Percentiles rank a stretch among this genome's conserved stretches.
These are phyloP conservation scores for Neurospora tetraspora DNA, from an alignment of 495 filamentous ascomycete species.

Conservation along the genomic window DNA sequence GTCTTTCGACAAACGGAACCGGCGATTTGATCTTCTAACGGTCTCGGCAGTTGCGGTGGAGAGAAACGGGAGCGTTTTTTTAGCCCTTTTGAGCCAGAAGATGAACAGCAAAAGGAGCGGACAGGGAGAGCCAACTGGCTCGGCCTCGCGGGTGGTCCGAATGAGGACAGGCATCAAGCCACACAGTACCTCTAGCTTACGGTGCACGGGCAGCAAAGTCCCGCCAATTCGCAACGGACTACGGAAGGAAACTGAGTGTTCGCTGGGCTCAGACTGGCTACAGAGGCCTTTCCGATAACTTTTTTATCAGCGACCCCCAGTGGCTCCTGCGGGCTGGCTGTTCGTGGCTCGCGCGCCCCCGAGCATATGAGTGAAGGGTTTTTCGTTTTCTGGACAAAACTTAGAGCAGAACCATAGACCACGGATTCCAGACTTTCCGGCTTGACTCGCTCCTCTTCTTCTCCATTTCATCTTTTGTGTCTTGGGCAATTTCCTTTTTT, in stretches of 20 bases:
- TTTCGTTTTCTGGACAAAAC: neutral
- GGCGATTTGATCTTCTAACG: neutral
- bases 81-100: neutral
- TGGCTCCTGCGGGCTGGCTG: neutral
- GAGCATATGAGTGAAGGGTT: neutral
- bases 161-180: neutral
- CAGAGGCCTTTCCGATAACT: neutral
- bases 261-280: neutral
- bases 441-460: conserved; percentile 4
- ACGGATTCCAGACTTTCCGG: neutral
- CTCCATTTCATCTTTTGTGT: neutral
- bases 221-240: neutral
- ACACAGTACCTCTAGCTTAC: neutral
- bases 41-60: neutral
- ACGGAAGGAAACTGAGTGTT: neutral
- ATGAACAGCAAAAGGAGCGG: neutral
- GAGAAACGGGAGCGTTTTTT: neutral
- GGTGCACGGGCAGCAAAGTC: neutral
- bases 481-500: neutral
- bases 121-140: neutral
- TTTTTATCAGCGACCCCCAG: neutral
- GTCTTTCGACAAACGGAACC: neutral
- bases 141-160: neutral
- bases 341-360: neutral
- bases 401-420: neutral